Evolutionary conservation across 2,329 filamentous ascomycete species (phyloP).

Genomic region (Trichothecium sympodiale): DNA sequence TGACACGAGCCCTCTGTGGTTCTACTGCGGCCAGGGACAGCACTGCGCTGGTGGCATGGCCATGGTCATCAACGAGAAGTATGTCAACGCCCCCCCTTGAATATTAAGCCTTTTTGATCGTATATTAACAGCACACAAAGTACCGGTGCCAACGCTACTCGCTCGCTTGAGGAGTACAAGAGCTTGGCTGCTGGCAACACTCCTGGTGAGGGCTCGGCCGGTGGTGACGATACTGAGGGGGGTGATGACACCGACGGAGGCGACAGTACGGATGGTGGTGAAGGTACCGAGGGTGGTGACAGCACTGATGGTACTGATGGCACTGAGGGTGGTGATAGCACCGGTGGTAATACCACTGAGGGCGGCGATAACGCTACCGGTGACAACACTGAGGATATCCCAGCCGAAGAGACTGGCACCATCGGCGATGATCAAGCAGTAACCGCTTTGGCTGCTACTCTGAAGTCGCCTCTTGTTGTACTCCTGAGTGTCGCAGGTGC

Average conservation of each 20-base stretch:
- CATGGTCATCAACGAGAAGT: conserved; percentile 68
- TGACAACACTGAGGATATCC: not conserved
- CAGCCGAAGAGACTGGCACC: not conserved
- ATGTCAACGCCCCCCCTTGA: conserved; percentile 23
- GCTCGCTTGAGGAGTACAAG: conserved; percentile 40
- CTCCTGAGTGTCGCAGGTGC: conserved; percentile 31
- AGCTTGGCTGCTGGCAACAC: conserved; percentile 17
- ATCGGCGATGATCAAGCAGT: conserved; percentile 7
- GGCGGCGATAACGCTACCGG: not conserved
- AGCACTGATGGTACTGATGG: conserved; percentile 3
- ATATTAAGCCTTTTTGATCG: not conserved
- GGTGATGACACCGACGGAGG: not conserved
- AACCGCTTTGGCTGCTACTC: conserved; percentile 12
- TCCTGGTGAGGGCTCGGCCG: conserved; percentile 1
- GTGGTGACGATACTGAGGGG: not conserved
- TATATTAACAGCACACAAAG: conserved; percentile 14
- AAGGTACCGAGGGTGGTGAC: not conserved
- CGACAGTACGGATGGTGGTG: conserved; percentile 1
- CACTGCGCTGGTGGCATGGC: conserved; percentile 70
- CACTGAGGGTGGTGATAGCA: not conserved
- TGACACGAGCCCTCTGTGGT: conserved; percentile 61
- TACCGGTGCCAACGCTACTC: conserved; percentile 37
- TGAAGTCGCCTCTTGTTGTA: conserved; percentile 28
- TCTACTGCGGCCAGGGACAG: conserved; percentile 63
- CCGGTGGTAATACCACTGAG: not conserved